Conservation (phyloP, 352 stramenopile genomes). For the Pythium brachiatum region DNA sequence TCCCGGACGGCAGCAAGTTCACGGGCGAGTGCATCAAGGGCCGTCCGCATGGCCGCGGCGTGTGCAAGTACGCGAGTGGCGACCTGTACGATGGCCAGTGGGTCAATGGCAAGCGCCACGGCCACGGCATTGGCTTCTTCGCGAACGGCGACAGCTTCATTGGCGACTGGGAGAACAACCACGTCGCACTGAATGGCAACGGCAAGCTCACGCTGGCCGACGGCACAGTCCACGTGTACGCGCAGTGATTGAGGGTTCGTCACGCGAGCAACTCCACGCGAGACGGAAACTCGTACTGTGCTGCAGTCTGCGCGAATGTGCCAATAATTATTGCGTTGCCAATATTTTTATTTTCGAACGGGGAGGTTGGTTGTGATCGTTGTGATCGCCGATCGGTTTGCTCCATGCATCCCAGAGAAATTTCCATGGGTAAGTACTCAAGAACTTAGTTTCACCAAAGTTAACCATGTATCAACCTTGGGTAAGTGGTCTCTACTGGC, state of each 20-base stretch:
- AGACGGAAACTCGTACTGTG: not conserved
- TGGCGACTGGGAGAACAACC: constrained; percentile 79
- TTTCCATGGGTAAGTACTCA: too few relatives aligned
- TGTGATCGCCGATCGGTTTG: too few relatives aligned
- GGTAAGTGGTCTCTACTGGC: too few relatives aligned
- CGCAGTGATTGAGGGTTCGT: constrained; percentile 26
- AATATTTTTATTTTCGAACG: constrained; percentile 1
- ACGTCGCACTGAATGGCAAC: constrained; percentile 72
- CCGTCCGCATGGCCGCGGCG: constrained; percentile 61
- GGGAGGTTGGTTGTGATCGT: too few relatives aligned
- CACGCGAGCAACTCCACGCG: not conserved
- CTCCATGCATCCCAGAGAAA: too few relatives aligned
- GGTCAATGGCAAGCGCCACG: constrained; percentile 78
- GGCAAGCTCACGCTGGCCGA: constrained; percentile 66
- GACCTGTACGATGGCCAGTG: constrained; percentile 85
- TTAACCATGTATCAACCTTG: too few relatives aligned
- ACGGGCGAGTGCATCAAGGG: constrained; percentile 59
- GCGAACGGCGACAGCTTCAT: constrained; percentile 69
- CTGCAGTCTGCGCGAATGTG: not conserved
- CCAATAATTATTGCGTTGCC: not conserved
- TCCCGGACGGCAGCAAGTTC: constrained; percentile 74
- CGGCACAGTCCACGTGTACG: constrained; percentile 70
- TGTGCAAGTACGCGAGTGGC: constrained; percentile 81
- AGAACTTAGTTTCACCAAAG: too few relatives aligned
- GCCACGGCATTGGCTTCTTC: constrained; percentile 66